phyloP scores from a whole-genome alignment of 768 basidiomycete species.

The Termitomyces titanicus region DNA sequence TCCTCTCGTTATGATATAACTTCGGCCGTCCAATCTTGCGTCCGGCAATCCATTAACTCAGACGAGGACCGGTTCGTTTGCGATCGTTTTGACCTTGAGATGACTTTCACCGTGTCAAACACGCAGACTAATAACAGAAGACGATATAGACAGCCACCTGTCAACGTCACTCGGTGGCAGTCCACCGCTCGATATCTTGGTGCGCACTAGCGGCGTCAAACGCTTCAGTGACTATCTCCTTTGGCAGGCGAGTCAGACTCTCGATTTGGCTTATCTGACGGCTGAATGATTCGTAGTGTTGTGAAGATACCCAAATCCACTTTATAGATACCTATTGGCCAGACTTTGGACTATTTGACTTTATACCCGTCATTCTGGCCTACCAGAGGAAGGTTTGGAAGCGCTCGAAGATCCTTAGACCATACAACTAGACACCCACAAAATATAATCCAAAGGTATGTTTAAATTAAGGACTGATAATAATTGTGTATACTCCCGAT shows the following conservation, averaged over 20 bases:
- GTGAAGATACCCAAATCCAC: constrained; percentile 82
- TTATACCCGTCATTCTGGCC: constrained; percentile 83
- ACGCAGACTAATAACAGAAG: constrained; percentile 49
- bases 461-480: neutral
- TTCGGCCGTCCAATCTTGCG: constrained; percentile 59
- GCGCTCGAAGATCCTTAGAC: neutral
- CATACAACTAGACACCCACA: neutral
- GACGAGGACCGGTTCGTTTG: constrained; percentile 6
- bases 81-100: neutral
- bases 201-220: too few species aligned
- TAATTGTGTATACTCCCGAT: too few species aligned
- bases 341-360: constrained; percentile 82
- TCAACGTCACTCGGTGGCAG: constrained; percentile 64
- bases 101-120: neutral
- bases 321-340: constrained; percentile 90
- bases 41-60: constrained; percentile 32
- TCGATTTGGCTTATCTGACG: constrained; percentile 1
- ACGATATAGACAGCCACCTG: constrained; percentile 62
- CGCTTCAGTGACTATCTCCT: too few species aligned
- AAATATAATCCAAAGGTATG: neutral
- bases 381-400: constrained; percentile 79
- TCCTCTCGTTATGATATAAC: constrained; percentile 90
- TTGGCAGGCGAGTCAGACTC: constrained; percentile 64
- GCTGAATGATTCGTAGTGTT: constrained; percentile 49
- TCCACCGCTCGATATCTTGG: constrained; percentile 84